phyloP scores from a whole-genome alignment of 768 basidiomycete genomes.

The Xerocomus potaroensis region DNA sequence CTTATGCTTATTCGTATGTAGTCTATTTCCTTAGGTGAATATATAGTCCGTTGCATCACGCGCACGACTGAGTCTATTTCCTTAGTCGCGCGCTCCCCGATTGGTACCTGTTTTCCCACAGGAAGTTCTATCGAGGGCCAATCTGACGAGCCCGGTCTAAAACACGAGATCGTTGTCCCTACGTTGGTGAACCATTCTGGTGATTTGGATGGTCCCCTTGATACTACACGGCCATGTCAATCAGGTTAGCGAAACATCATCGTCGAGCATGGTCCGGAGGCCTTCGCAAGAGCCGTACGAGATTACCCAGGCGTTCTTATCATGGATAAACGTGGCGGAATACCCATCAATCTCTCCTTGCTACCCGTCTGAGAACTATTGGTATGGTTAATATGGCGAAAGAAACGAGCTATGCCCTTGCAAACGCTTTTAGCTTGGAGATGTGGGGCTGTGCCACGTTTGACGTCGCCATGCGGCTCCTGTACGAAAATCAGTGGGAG shows the following conservation, averaged over 20 bases:
- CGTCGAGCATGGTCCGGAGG: constrained; percentile 95
- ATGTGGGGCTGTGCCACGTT: constrained; percentile 99
- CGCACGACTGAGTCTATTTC: too few species aligned
- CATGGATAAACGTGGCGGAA: constrained; percentile 99
- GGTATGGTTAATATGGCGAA: constrained; percentile 99
- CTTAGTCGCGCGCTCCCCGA: too few species aligned
- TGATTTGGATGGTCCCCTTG: constrained; percentile 72
- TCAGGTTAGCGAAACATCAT: constrained; percentile 98
- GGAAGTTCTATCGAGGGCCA: constrained; percentile 98
- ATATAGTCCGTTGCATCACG: too few species aligned
- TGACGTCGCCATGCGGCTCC: constrained; percentile 98
- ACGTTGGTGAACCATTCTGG: constrained; percentile 73
- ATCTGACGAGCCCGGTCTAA: constrained; percentile 90
- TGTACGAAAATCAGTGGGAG: constrained; percentile 99
- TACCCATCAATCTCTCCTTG: constrained; percentile 96
- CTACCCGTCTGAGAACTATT: constrained; percentile 90
- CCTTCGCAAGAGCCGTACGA: constrained; percentile 96
- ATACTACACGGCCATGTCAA: constrained; percentile 78
- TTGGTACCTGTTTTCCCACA: too few species aligned
- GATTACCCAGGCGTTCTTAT: constrained; percentile 93
- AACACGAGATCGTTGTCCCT: constrained; percentile 82
- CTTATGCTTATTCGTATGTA: too few species aligned
- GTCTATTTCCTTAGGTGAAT: too few species aligned
- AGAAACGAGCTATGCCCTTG: constrained; percentile 91
- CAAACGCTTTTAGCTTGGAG: constrained; percentile 94